phyloP scores from a whole-genome alignment of 208 protist genomes.

The Porcisia hertigi region DNA sequence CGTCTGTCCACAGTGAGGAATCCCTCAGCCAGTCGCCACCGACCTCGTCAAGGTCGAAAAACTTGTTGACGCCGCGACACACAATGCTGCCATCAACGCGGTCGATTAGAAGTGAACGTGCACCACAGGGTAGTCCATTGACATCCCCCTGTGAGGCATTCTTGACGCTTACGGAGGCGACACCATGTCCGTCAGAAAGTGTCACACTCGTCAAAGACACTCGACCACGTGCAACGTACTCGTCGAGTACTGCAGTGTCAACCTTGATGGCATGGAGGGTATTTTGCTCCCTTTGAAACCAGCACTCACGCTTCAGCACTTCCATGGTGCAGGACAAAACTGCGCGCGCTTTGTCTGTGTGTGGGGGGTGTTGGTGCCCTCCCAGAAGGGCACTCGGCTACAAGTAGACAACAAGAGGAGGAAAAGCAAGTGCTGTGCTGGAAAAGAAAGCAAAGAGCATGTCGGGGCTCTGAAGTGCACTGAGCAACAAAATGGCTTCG shows the following conservation, averaged over 20 bases:
- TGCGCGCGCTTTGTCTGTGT: not conserved
- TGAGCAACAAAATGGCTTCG: not conserved
- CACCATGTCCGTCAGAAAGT: constrained; percentile 28
- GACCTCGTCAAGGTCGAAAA: constrained; percentile 71
- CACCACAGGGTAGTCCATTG: constrained; percentile 66
- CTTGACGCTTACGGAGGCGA: constrained; percentile 74
- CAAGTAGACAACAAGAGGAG: not conserved
- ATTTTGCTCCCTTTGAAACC: constrained; percentile 28
- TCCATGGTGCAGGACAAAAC: constrained; percentile 25
- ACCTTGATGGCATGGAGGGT: constrained; percentile 18
- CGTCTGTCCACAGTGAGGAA: constrained; percentile 35
- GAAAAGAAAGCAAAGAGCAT: not conserved
- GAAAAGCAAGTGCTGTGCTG: not conserved
- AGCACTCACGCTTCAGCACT: constrained; percentile 30
- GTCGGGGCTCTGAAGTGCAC: not conserved
- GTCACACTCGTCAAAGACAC: constrained; percentile 13
- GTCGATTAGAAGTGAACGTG: constrained; percentile 71
- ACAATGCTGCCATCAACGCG: constrained; percentile 49
- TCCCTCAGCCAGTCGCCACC: constrained; percentile 41
- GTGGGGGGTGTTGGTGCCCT: not conserved
- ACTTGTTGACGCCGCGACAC: constrained; percentile 89
- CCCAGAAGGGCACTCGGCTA: not conserved
- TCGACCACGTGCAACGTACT: constrained; percentile 37
- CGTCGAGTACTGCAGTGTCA: constrained; percentile 21
- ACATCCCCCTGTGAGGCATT: constrained; percentile 71